Conservation (phyloP, 768 basidiomycete genomes). For the Exidia glandulosa region DNA sequence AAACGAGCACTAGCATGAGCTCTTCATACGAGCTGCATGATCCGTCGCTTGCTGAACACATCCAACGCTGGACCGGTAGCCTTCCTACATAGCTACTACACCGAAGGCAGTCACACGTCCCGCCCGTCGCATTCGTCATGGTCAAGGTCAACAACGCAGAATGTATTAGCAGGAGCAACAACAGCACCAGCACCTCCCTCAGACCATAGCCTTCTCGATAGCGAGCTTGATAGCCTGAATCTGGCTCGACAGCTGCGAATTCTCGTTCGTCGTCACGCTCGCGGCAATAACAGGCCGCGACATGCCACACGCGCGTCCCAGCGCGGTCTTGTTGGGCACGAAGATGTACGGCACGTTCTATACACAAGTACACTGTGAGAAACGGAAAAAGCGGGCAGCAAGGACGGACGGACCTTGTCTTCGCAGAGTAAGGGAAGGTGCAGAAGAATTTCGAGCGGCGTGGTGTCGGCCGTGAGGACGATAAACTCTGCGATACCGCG, state of each 20-base stretch:
- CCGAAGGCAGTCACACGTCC: too few relatives aligned
- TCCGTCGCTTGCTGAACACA: too few relatives aligned
- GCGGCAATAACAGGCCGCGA: slow-evolving; percentile 91
- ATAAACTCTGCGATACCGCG: slow-evolving; percentile 98
- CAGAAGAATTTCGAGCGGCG: slow-evolving; percentile 93
- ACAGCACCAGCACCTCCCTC: not conserved
- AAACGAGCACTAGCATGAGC: too few relatives aligned
- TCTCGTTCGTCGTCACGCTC: slow-evolving; percentile 93
- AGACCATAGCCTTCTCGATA: slow-evolving; percentile 59
- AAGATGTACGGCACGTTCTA: slow-evolving; percentile 96
- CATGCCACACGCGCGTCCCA: slow-evolving; percentile 93
- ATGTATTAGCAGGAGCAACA: not conserved
- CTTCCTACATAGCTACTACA: too few relatives aligned
- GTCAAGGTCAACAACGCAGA: not conserved
- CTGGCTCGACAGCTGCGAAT: slow-evolving; percentile 80
- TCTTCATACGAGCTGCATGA: too few relatives aligned
- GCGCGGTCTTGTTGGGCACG: slow-evolving; percentile 86
- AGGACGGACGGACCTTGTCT: slow-evolving; percentile 64
- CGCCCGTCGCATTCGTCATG: too few relatives aligned
- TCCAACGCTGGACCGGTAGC: too few relatives aligned
- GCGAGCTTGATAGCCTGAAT: slow-evolving; percentile 76
- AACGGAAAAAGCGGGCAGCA: not conserved
- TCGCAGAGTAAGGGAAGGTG: slow-evolving; percentile 96
- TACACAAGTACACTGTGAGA: not conserved
- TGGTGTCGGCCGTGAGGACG: slow-evolving; percentile 91